These are phyloP conservation scores for Wilcoxina mikolae DNA, from an alignment of 495 filamentous ascomycete genomes.

Conservation along the genomic window DNA sequence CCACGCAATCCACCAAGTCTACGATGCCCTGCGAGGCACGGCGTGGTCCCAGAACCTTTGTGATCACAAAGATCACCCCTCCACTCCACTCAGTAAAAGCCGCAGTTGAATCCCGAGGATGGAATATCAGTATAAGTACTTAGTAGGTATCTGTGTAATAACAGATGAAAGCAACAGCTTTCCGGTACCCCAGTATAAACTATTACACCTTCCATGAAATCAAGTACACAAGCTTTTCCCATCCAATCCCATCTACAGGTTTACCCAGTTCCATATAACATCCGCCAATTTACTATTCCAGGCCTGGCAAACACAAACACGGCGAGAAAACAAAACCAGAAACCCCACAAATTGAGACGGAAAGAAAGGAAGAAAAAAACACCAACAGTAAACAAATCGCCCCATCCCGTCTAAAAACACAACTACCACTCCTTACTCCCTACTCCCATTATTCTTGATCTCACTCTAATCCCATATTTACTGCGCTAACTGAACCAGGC, in stretches of 20 bases:
- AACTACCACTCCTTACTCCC: background rate
- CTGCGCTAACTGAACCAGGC: conserved; percentile 5
- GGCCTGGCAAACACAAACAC: too few relatives aligned
- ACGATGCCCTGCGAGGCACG: background rate
- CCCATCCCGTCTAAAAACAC: background rate
- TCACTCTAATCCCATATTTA: background rate
- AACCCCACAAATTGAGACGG: too few relatives aligned
- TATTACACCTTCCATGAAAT: too few relatives aligned
- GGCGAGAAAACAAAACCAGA: too few relatives aligned
- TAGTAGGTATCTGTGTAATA: background rate
- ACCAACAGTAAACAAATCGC: background rate
- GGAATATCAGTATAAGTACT: background rate
- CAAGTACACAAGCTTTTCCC: too few relatives aligned
- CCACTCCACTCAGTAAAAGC: too few relatives aligned
- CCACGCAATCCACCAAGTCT: background rate
- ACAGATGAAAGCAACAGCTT: too few relatives aligned
- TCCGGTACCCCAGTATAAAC: too few relatives aligned
- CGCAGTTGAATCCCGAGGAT: background rate
- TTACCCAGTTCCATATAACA: too few relatives aligned
- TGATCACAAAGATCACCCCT: too few relatives aligned
- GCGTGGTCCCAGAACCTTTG: background rate
- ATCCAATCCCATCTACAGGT: too few relatives aligned
- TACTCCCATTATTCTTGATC: background rate
- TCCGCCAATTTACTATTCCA: too few relatives aligned
- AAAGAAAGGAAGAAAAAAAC: background rate